Base-by-base conservation (phyloP, 2,329 filamentous ascomycete genomes). In the Aspergillus thermomutatus region DNA sequence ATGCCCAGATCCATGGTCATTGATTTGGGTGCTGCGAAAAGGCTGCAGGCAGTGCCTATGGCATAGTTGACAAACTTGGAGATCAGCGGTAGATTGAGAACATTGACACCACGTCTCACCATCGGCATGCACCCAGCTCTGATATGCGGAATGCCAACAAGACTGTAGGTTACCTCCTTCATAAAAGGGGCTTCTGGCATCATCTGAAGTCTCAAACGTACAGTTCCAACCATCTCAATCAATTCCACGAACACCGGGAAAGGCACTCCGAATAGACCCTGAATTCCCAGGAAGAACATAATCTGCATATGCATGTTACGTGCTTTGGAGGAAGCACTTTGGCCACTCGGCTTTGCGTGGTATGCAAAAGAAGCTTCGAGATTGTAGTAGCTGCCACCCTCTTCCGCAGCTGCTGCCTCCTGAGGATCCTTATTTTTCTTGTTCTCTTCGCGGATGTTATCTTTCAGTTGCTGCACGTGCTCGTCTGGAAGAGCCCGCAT, bases 51-150 rank as follows among this genome's bases (percentile, higher is more conserved):
- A 0, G 94, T 87, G 40, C 87, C 87, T 65, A 97, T 96, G 4
- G 93, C 91, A 77, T 92, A 96, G 75, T 97, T 96, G 74, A 97
- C 93, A 69, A 99, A 97, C 67, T 95, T 95, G 14, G 91, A 95
- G 66, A 97, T 97, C 40, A 97, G 74, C 0, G 93, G 93, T 9
- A 97, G 78, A 65, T 97, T 96, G 26, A 97, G 79, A 48, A 97
- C 86, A 64, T 97, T 97, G 59, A 95, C 87, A 2, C 92, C 93
- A 62, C 86, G 88, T 70, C 94, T 86, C n/a, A 97, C 75, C 88
- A 97, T 94, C 0, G 94, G 94, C 14, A 92, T 88, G 69, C 93
- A 97, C 1, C 91, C 90, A 17, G 92, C 93, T 66, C 89, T 84
- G 3, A 97, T 88, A 67, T 96, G 92, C 11, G 94, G 94, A 3